Evolutionary conservation across 1,284 basidiomycete species (phyloP).

Genomic region (Irpex sp.): DNA sequence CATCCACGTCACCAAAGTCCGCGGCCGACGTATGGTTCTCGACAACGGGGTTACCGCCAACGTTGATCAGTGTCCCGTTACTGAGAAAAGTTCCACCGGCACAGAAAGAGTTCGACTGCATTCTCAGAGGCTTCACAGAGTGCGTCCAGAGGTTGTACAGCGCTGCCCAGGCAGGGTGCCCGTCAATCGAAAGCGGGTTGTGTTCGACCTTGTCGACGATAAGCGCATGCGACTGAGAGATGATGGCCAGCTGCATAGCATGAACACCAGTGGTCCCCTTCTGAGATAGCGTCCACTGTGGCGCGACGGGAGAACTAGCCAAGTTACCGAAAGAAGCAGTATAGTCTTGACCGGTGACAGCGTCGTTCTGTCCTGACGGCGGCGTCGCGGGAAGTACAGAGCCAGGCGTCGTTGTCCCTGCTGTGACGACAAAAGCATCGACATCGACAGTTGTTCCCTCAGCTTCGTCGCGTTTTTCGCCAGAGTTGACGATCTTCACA

Average conservation of each 20-base stretch:
- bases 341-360: constrained; percentile 13
- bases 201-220: constrained; percentile 84
- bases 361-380: constrained; percentile 14
- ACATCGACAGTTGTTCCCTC: constrained; percentile 43
- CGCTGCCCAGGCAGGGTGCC: constrained; percentile 77
- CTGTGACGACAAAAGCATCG: constrained; percentile 66
- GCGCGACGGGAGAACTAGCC: constrained; percentile 13
- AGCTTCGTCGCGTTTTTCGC: constrained; percentile 33
- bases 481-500: constrained; percentile 60
- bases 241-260: constrained; percentile 76
- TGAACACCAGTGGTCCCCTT: constrained; percentile 72
- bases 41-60: constrained; percentile 76
- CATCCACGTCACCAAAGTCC: constrained; percentile 74
- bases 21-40: constrained; percentile 56
- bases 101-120: constrained; percentile 85
- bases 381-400: not conserved
- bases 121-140: constrained; percentile 56
- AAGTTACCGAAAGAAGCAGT: constrained; percentile 20
- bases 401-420: constrained; percentile 4
- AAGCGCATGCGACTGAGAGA: constrained; percentile 68
- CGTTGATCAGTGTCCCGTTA: constrained; percentile 73
- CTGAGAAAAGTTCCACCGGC: constrained; percentile 76
- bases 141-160: constrained; percentile 68
- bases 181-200: constrained; percentile 68
- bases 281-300: constrained; percentile 47